These are phyloP conservation scores for Podaxis sp. DNA, from an alignment of 768 basidiomycete species.

Conservation along the genomic window DNA sequence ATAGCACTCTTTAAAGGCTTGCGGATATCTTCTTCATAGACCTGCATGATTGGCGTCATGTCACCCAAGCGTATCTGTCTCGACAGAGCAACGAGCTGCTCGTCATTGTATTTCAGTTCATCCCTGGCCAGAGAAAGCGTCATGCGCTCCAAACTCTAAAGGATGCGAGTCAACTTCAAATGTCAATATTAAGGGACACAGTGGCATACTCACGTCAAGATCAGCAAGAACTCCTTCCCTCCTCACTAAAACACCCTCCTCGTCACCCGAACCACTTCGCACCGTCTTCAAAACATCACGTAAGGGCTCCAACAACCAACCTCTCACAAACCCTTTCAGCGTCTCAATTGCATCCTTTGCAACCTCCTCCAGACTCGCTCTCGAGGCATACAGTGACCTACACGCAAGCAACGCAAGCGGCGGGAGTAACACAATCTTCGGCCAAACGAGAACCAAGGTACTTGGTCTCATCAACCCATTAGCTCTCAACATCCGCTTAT, in stretches of 20 bases:
- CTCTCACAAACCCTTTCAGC: constrained; percentile 66
- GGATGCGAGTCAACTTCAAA: not conserved
- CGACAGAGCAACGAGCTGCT: constrained; percentile 67
- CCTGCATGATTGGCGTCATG: constrained; percentile 79
- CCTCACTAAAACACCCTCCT: constrained; percentile 72
- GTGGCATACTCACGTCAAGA: constrained; percentile 56
- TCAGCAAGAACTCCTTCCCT: constrained; percentile 85
- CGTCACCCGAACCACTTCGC: constrained; percentile 54
- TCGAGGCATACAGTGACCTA: constrained; percentile 44
- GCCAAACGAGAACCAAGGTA: constrained; percentile 67
- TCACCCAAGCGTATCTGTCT: constrained; percentile 74
- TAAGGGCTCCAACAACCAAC: constrained; percentile 89
- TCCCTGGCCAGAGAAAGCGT: constrained; percentile 82
- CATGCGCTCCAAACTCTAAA: constrained; percentile 91
- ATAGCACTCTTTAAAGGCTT: constrained; percentile 82
- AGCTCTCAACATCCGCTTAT: constrained; percentile 16
- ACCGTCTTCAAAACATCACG: constrained; percentile 81
- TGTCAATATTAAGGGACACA: not conserved
- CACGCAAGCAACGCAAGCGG: constrained; percentile 58
- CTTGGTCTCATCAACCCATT: constrained; percentile 18
- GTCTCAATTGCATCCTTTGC: constrained; percentile 66
- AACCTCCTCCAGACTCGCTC: constrained; percentile 48
- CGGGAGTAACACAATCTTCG: constrained; percentile 74
- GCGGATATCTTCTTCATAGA: constrained; percentile 93
- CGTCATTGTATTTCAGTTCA: constrained; percentile 61